A percentile compares a stretch with the other conserved stretches of the same genome.
phyloP scores from a whole-genome alignment of 441 rosid genomes.

The Croton laevigatus region DNA sequence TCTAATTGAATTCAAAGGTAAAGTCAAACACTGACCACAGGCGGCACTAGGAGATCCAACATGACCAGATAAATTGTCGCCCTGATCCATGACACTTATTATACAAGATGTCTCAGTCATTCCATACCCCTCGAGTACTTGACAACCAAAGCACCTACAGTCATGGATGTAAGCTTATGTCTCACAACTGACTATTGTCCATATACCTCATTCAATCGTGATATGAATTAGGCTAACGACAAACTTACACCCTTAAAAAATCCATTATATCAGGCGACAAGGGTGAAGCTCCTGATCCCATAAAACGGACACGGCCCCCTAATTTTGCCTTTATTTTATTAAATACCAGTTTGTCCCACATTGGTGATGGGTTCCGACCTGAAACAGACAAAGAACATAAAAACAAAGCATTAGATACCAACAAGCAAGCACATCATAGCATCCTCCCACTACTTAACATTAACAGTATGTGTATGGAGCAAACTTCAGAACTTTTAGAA shows the following conservation, averaged over 20 bases:
- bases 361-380: conserved; percentile 88
- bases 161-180: not conserved
- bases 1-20: not conserved
- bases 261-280: conserved; percentile 93
- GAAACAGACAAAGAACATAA: conserved; percentile 26
- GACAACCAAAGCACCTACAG: conserved; percentile 86
- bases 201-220: not conserved
- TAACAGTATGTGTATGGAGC: not conserved
- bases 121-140: conserved; percentile 87
- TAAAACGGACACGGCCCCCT: conserved; percentile 86
- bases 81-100: conserved; percentile 59
- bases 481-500: not conserved
- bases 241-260: conserved; percentile 79
- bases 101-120: conserved; percentile 95
- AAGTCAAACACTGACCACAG: conserved; percentile 63
- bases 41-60: conserved; percentile 96
- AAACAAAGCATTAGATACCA: conserved; percentile 7
- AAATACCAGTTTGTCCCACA: conserved; percentile 98
- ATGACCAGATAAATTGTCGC: conserved; percentile 83
- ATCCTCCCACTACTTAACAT: not conserved
- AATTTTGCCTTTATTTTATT: conserved; percentile 83
- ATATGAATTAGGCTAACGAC: conserved; percentile 1
- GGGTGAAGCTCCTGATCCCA: conserved; percentile 95
- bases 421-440: conserved; percentile 8
- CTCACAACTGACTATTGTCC: not conserved